Base-by-base conservation (phyloP, 345 rosid genomes). In the Brassica juncea region DNA sequence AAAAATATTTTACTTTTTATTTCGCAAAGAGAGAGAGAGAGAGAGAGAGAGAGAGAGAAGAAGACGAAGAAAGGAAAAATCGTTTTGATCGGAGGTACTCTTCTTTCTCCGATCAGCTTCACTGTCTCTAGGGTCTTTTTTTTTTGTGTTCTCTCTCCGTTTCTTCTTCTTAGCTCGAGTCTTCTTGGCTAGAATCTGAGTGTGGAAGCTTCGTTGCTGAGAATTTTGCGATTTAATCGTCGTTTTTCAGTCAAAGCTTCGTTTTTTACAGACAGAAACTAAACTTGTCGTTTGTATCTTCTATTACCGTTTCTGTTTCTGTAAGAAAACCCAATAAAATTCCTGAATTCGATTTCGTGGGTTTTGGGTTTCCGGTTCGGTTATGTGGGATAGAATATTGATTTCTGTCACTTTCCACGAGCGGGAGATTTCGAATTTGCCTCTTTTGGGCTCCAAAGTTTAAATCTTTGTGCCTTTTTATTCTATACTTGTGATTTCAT, bases 31-130 rank as follows among this genome's bases (percentile, higher is more conserved):
- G 80, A 77, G 81, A 44, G 52, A 42, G 52, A 47, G 55, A 35
- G 39, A 34, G 39, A 34, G 80, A 77, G 81, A 44, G 52, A 42
- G 52, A 47, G 55, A 35, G 42, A 35, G 39, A 35, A 7, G 6
- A 71, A 27, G 67, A 9, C 37, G 58, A n/a, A 58, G 80, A 8
- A 16, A 3, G 74, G 60, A 39, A 58, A 68, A 68, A 21, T n/a
- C 55, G 37, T 59, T 81, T 71, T 76, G 80, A 81, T 81, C 84
- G 74, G 80, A 76, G 84, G 80, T 81, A 71, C 64, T 55, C 68
- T 57, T 23, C 65, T 78, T 49, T 62, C 27, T 5, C 80, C 76
- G 83, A 21, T 54, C 70, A 75, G 12, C 60, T 70, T 60, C 32
- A 25, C 66, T 6, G 9, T 19, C 32, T 68, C 72, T 80, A 60